Base-by-base conservation (phyloP, 352 stramenopile species). In the Peronospora destructor region DNA sequence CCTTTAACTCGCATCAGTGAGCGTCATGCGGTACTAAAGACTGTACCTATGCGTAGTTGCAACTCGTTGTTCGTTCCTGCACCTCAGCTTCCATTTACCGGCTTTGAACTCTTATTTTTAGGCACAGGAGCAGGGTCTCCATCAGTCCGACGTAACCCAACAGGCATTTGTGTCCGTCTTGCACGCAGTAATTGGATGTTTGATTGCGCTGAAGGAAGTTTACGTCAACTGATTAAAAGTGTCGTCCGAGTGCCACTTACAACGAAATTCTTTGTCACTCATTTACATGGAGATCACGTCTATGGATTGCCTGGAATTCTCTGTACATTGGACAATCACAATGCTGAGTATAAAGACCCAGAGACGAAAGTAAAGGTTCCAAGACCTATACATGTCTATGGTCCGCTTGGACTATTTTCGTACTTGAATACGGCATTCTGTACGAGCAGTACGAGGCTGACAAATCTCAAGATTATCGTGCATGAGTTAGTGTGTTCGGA, bases 171-270 rank as follows among this genome's bases (percentile, higher is more conserved):
- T 56, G 36, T 87, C 48, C 73, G 76, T 1, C 57, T 87, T 10
- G 67, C 68, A 12, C 79, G 83, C 36, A 68, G 64, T 29, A 91
- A 85, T 48, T 95, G 82, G 81, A 87, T 95, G 70, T 92, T 95
- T 45, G 85, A 95, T 64, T 93, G 83, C 33, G 85, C 77, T 0
- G 85, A 95, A 41, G 84, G 79, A 13, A 88, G 76, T 45, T 51
- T 90, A 36, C 64, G 76, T 4, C 83, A 95, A 49, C 62, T 95
- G 19, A 90, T 93, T 60, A 84, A 84, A 51, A 89, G 71, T 47
- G 68, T 69, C 7, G 71, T 91, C 14, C 73, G 76, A 3, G 78
- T 87, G 49, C 71, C 81, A 13, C 65, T 79, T 11, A 87, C 76
- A 4, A 85, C 81, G 56, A 84, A 84, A 58, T 92, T 95, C 58